Base-by-base conservation (phyloP, 106 monocot species). In the Dactylorhiza incarnata region DNA sequence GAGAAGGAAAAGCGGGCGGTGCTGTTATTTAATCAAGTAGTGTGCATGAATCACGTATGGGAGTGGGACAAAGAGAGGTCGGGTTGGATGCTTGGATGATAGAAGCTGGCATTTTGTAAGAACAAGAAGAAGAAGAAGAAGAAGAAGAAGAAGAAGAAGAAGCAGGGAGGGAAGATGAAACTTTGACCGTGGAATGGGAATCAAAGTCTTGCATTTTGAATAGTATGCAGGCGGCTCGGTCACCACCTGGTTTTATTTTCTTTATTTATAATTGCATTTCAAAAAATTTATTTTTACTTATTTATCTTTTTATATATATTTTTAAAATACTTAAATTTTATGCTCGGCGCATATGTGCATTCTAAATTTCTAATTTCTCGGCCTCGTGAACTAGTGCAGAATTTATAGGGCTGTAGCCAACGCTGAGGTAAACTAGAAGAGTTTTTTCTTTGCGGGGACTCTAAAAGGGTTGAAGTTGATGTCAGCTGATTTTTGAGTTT, bases 121-220 rank as follows among this genome's bases (percentile, higher is more conserved):
- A 80, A 37, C 3, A 37, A 37, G 37, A 37, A 37, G 37, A 3
- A 37, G 37, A 1, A 37, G 37, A 37, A 37, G 37, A n/a, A n/a
- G n/a, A n/a, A n/a, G 63, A 80, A 37, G 37, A 37, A 37, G 37
- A 37, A 37, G 37, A 3, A 37, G 37, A 1, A 37, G 37, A 37
- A 37, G 37, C 2, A 37, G 58, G 51, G 47, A 22, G 55, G 22
- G 15, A 62, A 29, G 46, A 58, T 14, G 79, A 75, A 79, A 70
- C 4, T 76, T 83, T 83, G 83, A 83, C 63, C 74, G 74, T 80
- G 2, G 80, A 80, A 80, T 37, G 4, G 29, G 29, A 12, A 59
- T 66, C 66, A 37, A 37, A 37, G 66, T 66, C 37, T 2, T 3
- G 24, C 26, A 37, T 24, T 37, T 66, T 66, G 66, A 66, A 20